phyloP scores from a whole-genome alignment of 805 yeast genomes.

The Lachancea lanzarotensis region DNA sequence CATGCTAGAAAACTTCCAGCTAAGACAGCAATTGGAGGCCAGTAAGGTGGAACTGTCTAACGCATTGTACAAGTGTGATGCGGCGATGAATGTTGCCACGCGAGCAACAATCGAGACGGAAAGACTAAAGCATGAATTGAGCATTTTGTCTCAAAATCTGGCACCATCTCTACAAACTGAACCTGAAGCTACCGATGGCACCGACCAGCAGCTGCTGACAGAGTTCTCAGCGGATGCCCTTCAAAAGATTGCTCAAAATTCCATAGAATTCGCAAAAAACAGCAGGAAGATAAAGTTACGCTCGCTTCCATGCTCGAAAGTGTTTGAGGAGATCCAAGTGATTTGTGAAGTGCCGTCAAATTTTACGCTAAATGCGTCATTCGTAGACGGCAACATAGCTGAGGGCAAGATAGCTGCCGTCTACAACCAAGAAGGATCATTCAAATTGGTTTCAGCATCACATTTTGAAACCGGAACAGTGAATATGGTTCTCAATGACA shows the following conservation, averaged over 20 bases:
- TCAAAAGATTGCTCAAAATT: background rate
- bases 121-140: constrained; percentile 60
- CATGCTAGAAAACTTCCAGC: constrained; percentile 69
- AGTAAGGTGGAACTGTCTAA: constrained; percentile 68
- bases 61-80: constrained; percentile 80
- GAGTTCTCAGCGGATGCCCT: background rate
- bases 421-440: background rate
- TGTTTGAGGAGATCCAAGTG: constrained; percentile 13
- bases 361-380: background rate
- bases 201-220: background rate
- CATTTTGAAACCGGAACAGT: background rate
- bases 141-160: constrained; percentile 38
- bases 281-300: constrained; percentile 2
- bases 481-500: background rate
- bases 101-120: constrained; percentile 69
- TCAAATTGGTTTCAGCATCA: background rate
- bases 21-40: constrained; percentile 62
- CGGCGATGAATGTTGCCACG: constrained; percentile 82
- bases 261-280: constrained; percentile 4
- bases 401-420: constrained; percentile 10
- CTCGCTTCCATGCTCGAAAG: constrained; percentile 11
- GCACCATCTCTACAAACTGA: background rate
- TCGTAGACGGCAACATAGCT: background rate
- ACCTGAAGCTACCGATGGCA: background rate
- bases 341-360: background rate